These are phyloP conservation scores for Biscogniauxia mediterranea DNA, from an alignment of 2,329 filamentous ascomycete genomes.

Conservation along the genomic window DNA sequence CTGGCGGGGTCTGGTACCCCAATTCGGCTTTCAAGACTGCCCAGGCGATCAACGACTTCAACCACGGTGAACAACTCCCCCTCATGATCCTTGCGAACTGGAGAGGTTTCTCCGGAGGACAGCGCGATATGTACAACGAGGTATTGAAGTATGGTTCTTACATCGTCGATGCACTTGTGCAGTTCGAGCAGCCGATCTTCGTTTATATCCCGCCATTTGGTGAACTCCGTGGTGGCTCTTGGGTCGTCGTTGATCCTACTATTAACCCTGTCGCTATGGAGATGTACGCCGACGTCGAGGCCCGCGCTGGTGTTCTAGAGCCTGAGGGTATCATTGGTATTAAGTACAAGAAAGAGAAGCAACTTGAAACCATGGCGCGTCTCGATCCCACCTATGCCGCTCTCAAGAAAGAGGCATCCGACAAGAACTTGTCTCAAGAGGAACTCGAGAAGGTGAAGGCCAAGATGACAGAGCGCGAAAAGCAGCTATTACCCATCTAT, in stretches of 20 bases:
- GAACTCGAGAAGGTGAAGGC: constrained; percentile 76
- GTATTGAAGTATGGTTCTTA: constrained; percentile 99
- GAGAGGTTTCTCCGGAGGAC: constrained; percentile 99
- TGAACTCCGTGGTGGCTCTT: constrained; percentile 96
- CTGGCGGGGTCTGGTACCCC: constrained; percentile 98
- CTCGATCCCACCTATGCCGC: constrained; percentile 80
- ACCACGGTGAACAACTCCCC: constrained; percentile 95
- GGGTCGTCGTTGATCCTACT: constrained; percentile 98
- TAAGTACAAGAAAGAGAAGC: constrained; percentile 97
- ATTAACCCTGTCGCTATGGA: constrained; percentile 98
- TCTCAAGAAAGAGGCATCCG: constrained; percentile 74
- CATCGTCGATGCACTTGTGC: constrained; percentile 97
- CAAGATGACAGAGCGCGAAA: constrained; percentile 82
- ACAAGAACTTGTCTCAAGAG: constrained; percentile 68
- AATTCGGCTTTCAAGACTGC: constrained; percentile 99
- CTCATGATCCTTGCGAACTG: constrained; percentile 99
- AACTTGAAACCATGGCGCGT: constrained; percentile 95
- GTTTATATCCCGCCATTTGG: constrained; percentile 97
- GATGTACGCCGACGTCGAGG: constrained; percentile 96
- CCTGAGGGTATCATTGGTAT: constrained; percentile 98
- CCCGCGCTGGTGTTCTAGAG: constrained; percentile 95
- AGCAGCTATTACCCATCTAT: constrained; percentile 88
- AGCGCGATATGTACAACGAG: constrained; percentile 99
- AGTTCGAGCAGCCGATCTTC: constrained; percentile 98
- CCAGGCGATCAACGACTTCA: constrained; percentile 98